Evolutionary conservation across 208 protist genomes (phyloP), one percentile per base, ranked within the genome.

Genomic region (Trypanosoma cruzi): DNA sequence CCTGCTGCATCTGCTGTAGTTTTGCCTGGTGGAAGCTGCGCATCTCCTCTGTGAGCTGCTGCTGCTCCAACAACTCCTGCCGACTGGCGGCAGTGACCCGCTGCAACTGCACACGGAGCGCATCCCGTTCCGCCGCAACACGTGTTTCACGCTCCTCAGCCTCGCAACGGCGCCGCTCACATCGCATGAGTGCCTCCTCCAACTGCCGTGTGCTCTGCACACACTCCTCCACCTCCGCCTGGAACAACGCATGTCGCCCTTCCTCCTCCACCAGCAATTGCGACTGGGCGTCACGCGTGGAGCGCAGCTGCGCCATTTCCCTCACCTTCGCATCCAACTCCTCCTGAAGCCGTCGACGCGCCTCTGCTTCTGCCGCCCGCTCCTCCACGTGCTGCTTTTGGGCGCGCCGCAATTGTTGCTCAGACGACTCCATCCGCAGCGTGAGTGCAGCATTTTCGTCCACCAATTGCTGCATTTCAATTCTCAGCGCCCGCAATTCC

Each of bases 41-140:
- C 71, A 81, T 71, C 42, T 72, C 63, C 14, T 71, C 62, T 11
- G 72, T 64, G 16, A 89, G 74, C 55, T 85, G 70, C 56, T 93
- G 84, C 57, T 93, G 82, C 50, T 93, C 87, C 52, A 93, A 53
- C 14, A 83, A 46, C 36, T 93, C 82, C 34, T 73, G 55, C 28
- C 80, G 75, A 1, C 57, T 49, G 34, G 75, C 52, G 44, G 77
- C 66, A 8, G 68, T 60, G 22, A 68, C 42, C 13, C 69, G 71
- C 29, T 81, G 73, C 2, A 75, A 48, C 13, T 66, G 24, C 20
- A 36, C 52, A 14, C 81, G 75, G 7, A 68, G 3, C n/a, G 44
- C 64, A 69, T 60, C 31, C 54, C 68, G 22, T 32, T 52, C 26
- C 2, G 28, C 58, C 37, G 2, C 5, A 14, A n/a, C 34, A 5